Evolutionary conservation across 495 filamentous ascomycete species (phyloP), one percentile per base, ranked within the genome.

Genomic region (Xylaria castorea): DNA sequence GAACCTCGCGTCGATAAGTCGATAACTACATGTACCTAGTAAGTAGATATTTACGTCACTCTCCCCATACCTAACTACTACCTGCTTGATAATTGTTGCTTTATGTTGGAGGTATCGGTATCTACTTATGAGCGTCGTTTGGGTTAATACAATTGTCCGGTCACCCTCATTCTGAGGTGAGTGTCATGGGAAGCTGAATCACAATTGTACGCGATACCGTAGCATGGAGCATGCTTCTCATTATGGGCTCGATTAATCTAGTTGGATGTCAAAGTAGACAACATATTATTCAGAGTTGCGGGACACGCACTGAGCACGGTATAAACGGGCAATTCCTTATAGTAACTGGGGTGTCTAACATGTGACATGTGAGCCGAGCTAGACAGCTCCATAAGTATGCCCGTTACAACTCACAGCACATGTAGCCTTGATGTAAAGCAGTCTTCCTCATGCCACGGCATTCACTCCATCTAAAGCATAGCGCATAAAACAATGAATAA

Each of bases 401-500:
- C 50, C 50, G 50, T 51, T 25, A 51, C 50, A 51, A 51, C 50
- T 51, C 50, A n/a, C 46, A 50, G 46, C 46, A 50, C 18, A n/a
- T 51, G 7, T 51, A 14, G 38, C 38, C 38, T 42, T 42, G 11
- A 42, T 42, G 12, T n/a, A 25, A 25, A 22, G 50, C 50, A 20
- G 8, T 25, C 8, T 51, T 25, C 50, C 7, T 25, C 1, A 7
- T 7, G 9, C 22, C 1, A 3, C 2, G 3, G n/a, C 6, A 51
- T 51, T 51, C 7, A 7, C 50, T 51, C 46, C 20, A 50, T 50
- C 20, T 50, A n/a, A 14, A 22, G 18, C 4, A 7, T 9, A 25
- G n/a, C 3, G 8, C 2, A 51, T 51, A 2, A 25, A 25, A 11
- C 50, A 51, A 51, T 25, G 22, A 20, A 11, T 25, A 9, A 3